Conservation (phyloP, 306 rosid genomes). For the Alnus glutinosa region DNA sequence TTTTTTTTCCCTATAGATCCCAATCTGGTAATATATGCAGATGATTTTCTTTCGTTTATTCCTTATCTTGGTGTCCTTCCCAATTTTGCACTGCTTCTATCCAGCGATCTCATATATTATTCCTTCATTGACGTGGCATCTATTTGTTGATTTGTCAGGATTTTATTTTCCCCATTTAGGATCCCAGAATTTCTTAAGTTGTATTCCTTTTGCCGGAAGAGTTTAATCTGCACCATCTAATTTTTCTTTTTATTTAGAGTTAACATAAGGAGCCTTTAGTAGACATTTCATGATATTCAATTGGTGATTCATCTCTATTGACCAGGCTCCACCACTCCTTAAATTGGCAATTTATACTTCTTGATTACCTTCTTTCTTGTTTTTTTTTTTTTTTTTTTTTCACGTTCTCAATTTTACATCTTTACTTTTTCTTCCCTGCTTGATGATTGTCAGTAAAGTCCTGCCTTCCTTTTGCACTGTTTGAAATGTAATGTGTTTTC, state of each 20-base stretch:
- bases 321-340: background rate
- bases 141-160: background rate
- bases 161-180: background rate
- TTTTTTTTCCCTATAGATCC: background rate
- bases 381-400: background rate
- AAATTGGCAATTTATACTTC: constrained; percentile 1
- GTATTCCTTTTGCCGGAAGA: background rate
- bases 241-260: background rate
- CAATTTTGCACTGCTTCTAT: background rate
- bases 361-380: too few relatives aligned
- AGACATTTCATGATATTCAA: background rate
- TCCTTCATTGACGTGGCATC: background rate
- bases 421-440: background rate
- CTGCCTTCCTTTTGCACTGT: background rate
- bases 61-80: background rate
- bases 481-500: constrained; percentile 16
- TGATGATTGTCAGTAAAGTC: background rate
- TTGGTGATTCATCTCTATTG: background rate
- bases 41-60: background rate
- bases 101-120: background rate
- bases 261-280: background rate
- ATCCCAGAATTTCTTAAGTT: background rate
- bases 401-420: background rate
- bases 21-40: background rate
- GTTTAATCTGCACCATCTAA: background rate